Base-by-base conservation (phyloP, 495 filamentous ascomycete species). In the Chaetomium cochliodes region DNA sequence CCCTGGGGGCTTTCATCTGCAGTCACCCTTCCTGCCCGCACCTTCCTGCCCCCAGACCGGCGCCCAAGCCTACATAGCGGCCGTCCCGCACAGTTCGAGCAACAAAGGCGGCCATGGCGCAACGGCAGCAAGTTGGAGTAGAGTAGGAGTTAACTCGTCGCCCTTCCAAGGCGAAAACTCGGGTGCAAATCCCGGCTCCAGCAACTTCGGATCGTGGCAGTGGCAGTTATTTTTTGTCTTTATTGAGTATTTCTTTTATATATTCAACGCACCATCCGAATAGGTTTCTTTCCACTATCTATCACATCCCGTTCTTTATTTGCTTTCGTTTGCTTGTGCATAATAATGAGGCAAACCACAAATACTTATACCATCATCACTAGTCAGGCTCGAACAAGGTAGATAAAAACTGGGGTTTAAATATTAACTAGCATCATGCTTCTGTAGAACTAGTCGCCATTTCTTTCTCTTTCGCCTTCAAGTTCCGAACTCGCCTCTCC, bases 131-230 rank as follows among this genome's bases (percentile, higher is more conserved):
- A 65, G 67, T 52, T 69, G 51, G 64, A 67, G 69, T 69, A 51
- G 67, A 71, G 69, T 69, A 71, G 69, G 60, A 71, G 69, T 71
- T 72, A 72, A 72, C 65, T 72, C 63, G 67, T 61, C 69, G 65
- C 69, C 67, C 67, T 69, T 63, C 69, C 69, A 69, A 69, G 67
- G 69, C 65, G 69, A 54, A 71, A 58, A 67, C 61, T 39, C 55
- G 67, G 69, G 69, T 71, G 67, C 67, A 60, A 67, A 69, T 69
- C 69, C 69, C 69, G 56, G 65, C 67, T 63, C 58, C 39, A 62
- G 67, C 67, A 71, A 28, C 20, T 52, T 66, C 51, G 26, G 44
- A 22, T 16, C 47, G 26, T 22, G 28, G 28, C 7, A 15, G 25
- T 55, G 1, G 3, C 33, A 15, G 20, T 8, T 33, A 12, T 62